A percentile compares a stretch with the other conserved stretches of the same genome.
Evolutionary conservation across 495 filamentous ascomycete genomes (phyloP).

Genomic region (Xylaria grammica): DNA sequence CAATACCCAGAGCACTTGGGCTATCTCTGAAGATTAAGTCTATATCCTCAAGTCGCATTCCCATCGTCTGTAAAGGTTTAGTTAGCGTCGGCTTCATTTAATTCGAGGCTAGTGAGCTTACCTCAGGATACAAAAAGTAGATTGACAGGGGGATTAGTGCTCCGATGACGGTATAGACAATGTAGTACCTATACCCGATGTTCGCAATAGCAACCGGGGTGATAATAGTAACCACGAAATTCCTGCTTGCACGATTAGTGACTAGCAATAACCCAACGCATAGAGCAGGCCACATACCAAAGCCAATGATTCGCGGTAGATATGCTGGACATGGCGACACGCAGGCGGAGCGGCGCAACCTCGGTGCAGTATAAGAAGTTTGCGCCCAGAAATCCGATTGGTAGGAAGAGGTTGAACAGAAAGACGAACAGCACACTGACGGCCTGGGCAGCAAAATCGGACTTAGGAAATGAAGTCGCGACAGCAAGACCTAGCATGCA

Average conservation of each 20-base stretch:
- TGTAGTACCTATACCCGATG: slow-evolving; percentile 54
- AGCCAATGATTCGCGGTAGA: slow-evolving; percentile 58
- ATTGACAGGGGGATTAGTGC: slow-evolving; percentile 53
- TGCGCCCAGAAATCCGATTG: slow-evolving; percentile 62
- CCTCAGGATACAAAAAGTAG: slow-evolving; percentile 63
- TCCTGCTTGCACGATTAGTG: slow-evolving; percentile 33
- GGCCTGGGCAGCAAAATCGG: slow-evolving; percentile 39
- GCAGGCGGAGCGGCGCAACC: slow-evolving; percentile 57
- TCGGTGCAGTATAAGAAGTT: slow-evolving; percentile 65
- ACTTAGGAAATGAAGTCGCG: slow-evolving; percentile 42
- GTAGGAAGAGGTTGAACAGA: slow-evolving; percentile 66
- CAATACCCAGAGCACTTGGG: slow-evolving; percentile 60
- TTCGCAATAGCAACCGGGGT: slow-evolving; percentile 53
- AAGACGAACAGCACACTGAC: slow-evolving; percentile 60
- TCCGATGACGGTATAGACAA: slow-evolving; percentile 54
- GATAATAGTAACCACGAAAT: slow-evolving; percentile 53
- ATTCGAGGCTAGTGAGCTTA: too few species aligned
- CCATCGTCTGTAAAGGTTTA: slow-evolving; percentile 40
- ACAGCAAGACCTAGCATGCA: slow-evolving; percentile 50
- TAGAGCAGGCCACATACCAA: slow-evolving; percentile 27
- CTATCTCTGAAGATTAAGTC: slow-evolving; percentile 71
- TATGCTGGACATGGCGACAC: slow-evolving; percentile 57
- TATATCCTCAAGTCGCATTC: slow-evolving; percentile 66
- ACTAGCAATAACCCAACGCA: slow-evolving; percentile 28
- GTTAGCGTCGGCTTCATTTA: too few species aligned